A percentile compares a stretch with the other conserved stretches of the same genome.
Evolutionary conservation across 495 filamentous ascomycete species (phyloP).

Genomic region (Talaromyces thailandensis): DNA sequence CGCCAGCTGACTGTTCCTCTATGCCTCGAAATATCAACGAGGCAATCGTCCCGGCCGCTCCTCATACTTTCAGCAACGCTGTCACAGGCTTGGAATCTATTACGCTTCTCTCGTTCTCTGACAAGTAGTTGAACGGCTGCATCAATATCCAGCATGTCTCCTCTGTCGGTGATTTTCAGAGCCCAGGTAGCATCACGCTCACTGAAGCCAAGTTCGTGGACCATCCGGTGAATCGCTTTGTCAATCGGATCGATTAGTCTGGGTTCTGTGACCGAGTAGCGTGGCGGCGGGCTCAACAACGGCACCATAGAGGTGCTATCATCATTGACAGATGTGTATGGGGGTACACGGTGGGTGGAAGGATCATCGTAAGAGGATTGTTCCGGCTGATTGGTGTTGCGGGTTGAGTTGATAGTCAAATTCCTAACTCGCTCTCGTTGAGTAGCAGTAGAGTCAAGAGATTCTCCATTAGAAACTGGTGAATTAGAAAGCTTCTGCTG

Average conservation of each 20-base stretch:
- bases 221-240: conserved; percentile 37
- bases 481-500: neutral
- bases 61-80: neutral
- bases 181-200: conserved; percentile 42
- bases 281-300: conserved; percentile 7
- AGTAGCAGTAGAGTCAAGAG: conserved; percentile 1
- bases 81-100: neutral
- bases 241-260: conserved; percentile 42
- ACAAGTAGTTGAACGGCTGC: conserved; percentile 36
- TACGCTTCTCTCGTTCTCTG: conserved; percentile 27
- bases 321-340: neutral
- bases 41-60: neutral
- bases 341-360: neutral
- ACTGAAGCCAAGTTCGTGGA: conserved; percentile 38
- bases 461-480: conserved; percentile 1
- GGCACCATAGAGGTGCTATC: neutral
- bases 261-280: conserved; percentile 11
- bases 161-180: conserved; percentile 42
- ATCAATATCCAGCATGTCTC: conserved; percentile 39
- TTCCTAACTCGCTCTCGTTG: neutral
- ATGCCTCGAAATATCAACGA: conserved; percentile 4
- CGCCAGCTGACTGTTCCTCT: conserved; percentile 19
- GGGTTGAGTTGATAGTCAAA: neutral
- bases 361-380: neutral
- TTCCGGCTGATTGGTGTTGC: neutral